phyloP scores from a whole-genome alignment of 1,284 basidiomycete genomes.

The Malassezia yamatoensis region DNA sequence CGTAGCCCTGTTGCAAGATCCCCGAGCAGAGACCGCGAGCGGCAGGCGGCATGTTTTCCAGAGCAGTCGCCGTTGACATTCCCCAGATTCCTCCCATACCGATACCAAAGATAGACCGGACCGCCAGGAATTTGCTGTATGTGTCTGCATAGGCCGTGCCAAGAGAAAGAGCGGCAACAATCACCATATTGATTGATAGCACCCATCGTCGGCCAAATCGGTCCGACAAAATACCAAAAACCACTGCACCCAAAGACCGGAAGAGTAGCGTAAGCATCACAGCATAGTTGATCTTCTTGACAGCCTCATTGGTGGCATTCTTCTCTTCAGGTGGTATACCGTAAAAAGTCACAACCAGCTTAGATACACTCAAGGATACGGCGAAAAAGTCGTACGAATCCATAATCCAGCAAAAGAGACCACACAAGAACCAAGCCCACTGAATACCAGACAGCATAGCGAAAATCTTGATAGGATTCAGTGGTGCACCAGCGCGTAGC shows the following conservation, averaged over 20 bases:
- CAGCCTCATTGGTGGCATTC: not conserved
- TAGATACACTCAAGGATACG: slow-evolving; percentile 31
- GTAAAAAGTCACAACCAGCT: not conserved
- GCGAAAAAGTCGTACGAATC: slow-evolving; percentile 42
- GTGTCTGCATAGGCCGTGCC: slow-evolving; percentile 55
- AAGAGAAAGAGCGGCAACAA: slow-evolving; percentile 58
- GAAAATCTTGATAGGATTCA: slow-evolving; percentile 39
- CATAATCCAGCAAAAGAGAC: slow-evolving; percentile 40
- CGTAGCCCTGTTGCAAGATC: slow-evolving; percentile 72
- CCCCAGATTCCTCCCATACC: slow-evolving; percentile 57
- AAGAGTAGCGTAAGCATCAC: slow-evolving; percentile 89
- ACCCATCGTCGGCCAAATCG: slow-evolving; percentile 63
- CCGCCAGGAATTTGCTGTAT: slow-evolving; percentile 52
- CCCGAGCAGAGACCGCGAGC: slow-evolving; percentile 76
- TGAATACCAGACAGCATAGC: slow-evolving; percentile 33
- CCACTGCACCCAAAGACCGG: slow-evolving; percentile 71
- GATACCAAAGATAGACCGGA: slow-evolving; percentile 50
- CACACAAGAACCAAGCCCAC: slow-evolving; percentile 31
- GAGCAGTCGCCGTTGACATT: slow-evolving; percentile 50
- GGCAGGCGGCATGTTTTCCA: slow-evolving; percentile 81
- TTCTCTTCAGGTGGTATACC: not conserved
- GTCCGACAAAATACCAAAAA: slow-evolving; percentile 55
- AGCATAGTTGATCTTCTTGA: slow-evolving; percentile 49
- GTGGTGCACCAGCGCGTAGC: slow-evolving; percentile 31
- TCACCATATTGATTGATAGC: slow-evolving; percentile 52